Evolutionary conservation across 352 stramenopile genomes (phyloP), one percentile per base, ranked within the genome.

Genomic region (Pythium sukuiense): DNA sequence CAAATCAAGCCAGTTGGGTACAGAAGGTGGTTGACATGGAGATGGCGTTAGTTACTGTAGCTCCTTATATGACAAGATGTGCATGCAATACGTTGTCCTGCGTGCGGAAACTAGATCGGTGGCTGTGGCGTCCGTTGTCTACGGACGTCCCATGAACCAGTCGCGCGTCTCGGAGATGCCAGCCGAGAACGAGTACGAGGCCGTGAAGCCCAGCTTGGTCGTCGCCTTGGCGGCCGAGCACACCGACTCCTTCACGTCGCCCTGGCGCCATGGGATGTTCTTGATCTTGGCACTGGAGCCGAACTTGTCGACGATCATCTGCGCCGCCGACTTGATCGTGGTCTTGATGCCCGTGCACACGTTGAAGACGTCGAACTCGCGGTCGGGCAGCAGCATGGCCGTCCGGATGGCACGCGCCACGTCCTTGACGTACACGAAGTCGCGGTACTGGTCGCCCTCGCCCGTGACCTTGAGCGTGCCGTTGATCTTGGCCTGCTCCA

Each of bases 361-460:
- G 63, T 95, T 95, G 57, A 92, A 95, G 24, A 91, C 84, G 61
- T 95, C 81, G 56, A 92, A 95, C 41, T 87, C 73, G 33, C 83
- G 69, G 69, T 88, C 74, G 33, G 63, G 63, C 29, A 91, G 59
- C 50, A 93, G 70, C 82, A 95, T 91, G 27, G 86, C 86, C 32
- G 79, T 89, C 33, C 83, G 85, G 55, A 95, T 90, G 43, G 86
- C 86, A 46, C 84, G 84, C 29, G 85, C 86, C 2, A 95, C 83
- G 43, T 95, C 86, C 72, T 95, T 93, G 45, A 95, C 86, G 63
- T 81, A 95, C 61, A 95, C 85, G 66, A 95, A 95, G 69, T 95
- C 86, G 14, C 86, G 84, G 73, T 90, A 92, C 59, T 94, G 86
- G 26, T 89, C 79, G 29, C 84, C 86, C 14, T 89, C 78, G 20